These are phyloP conservation scores for Lepidium didymum DNA, from an alignment of 345 rosid species.

Conservation along the genomic window DNA sequence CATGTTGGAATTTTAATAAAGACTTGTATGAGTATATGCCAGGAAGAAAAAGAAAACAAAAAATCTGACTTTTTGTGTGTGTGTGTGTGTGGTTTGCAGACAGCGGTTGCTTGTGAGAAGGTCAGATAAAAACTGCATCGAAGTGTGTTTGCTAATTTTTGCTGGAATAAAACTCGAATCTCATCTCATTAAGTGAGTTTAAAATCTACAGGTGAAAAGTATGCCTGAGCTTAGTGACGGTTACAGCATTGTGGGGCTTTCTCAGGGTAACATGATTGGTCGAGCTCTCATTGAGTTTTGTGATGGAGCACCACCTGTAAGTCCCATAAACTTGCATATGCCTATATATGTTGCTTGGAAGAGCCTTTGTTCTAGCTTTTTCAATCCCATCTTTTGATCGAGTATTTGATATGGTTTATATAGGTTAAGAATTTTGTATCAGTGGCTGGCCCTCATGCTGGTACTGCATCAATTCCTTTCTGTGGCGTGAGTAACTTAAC, in stretches of 20 bases:
- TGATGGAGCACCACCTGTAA: slow-evolving; percentile 80
- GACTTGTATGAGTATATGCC: background rate
- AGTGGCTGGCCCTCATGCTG: slow-evolving; percentile 80
- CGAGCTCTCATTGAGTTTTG: slow-evolving; percentile 75
- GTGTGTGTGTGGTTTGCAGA: slow-evolving; percentile 45
- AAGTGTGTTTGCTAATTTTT: background rate
- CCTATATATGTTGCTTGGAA: background rate
- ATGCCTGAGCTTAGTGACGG: slow-evolving; percentile 65
- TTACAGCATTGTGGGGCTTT: slow-evolving; percentile 79
- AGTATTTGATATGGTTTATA: background rate
- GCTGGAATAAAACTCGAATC: background rate
- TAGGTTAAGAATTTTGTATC: slow-evolving; percentile 83
- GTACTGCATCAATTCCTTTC: slow-evolving; percentile 75
- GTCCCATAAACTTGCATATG: background rate
- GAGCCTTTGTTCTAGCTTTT: background rate
- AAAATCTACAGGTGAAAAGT: slow-evolving; percentile 49
- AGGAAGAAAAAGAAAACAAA: too few species aligned
- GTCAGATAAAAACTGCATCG: slow-evolving; percentile 28
- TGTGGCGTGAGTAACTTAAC: slow-evolving; percentile 54
- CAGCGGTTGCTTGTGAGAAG: slow-evolving; percentile 75
- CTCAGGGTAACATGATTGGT: slow-evolving; percentile 83
- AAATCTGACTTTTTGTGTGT: background rate
- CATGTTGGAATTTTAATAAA: background rate
- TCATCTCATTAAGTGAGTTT: background rate
- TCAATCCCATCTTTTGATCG: background rate